Conservation (phyloP, 2,329 filamentous ascomycete genomes). For the Apiospora aurea region DNA sequence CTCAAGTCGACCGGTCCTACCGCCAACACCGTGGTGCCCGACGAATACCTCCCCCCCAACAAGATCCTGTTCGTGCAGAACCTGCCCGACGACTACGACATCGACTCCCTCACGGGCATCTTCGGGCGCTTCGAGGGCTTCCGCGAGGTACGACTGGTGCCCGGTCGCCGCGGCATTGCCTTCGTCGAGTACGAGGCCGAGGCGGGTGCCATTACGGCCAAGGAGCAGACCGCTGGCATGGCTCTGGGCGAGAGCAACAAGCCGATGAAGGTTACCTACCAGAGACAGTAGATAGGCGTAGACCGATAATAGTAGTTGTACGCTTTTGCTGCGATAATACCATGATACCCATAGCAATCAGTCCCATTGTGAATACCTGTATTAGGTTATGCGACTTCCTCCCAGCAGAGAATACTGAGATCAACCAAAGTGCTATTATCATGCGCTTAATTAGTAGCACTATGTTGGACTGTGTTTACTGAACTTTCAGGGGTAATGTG, state of each 20-base stretch:
- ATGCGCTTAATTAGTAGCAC: too few species aligned
- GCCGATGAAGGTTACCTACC: constrained; percentile 94
- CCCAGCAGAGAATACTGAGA: too few species aligned
- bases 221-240: constrained; percentile 91
- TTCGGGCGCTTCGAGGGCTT: constrained; percentile 94
- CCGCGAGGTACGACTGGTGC: constrained; percentile 88
- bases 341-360: not conserved
- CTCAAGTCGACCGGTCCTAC: constrained; percentile 78
- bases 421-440: too few species aligned
- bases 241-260: constrained; percentile 76
- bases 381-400: too few species aligned
- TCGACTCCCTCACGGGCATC: constrained; percentile 78
- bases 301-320: not conserved
- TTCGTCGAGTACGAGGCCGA: constrained; percentile 97
- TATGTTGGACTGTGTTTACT: too few species aligned
- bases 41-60: constrained; percentile 97
- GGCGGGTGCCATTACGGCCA: constrained; percentile 87
- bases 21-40: constrained; percentile 79
- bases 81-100: constrained; percentile 84
- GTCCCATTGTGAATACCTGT: not conserved
- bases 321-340: not conserved
- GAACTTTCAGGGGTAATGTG: too few species aligned
- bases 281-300: constrained; percentile 70
- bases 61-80: constrained; percentile 96
- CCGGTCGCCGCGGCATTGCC: constrained; percentile 84